Evolutionary conservation across 1,284 basidiomycete species (phyloP).

Genomic region (Sanghuangporus weigelae): DNA sequence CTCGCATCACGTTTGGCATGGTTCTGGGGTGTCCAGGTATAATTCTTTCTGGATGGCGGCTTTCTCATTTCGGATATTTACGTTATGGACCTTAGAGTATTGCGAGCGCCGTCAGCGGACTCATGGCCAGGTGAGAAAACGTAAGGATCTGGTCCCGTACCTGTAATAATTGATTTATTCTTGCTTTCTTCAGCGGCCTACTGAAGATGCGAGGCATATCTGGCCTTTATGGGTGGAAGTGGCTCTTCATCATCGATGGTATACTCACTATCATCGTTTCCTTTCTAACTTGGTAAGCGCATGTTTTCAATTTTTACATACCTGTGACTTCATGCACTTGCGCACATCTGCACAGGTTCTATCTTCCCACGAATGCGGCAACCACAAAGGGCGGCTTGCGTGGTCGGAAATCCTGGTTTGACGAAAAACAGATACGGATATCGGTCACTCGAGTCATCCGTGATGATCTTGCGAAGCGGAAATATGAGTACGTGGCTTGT

Average conservation of each 20-base stretch:
- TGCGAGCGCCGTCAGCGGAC: conserved; percentile 34
- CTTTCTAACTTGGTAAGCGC: conserved; percentile 28
- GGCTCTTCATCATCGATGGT: conserved; percentile 35
- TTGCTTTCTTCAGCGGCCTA: conserved; percentile 25
- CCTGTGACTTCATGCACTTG: no score
- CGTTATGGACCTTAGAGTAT: conserved; percentile 22
- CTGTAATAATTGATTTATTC: neutral
- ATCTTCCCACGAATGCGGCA: conserved; percentile 29
- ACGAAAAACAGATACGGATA: conserved; percentile 30
- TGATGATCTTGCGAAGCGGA: conserved; percentile 32
- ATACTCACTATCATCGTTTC: conserved; percentile 31
- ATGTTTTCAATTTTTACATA: neutral
- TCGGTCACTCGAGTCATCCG: conserved; percentile 31
- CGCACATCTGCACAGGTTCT: conserved; percentile 26
- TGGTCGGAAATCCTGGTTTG: conserved; percentile 32
- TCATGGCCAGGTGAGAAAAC: conserved; percentile 27
- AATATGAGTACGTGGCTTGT: conserved; percentile 28
- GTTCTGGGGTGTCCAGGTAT: conserved; percentile 34
- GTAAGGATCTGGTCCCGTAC: neutral
- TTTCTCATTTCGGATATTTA: neutral
- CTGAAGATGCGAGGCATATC: conserved; percentile 29
- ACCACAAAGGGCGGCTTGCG: conserved; percentile 28
- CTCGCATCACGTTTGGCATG: conserved; percentile 34
- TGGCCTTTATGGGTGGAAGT: conserved; percentile 36
- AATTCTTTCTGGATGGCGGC: neutral